Conservation (phyloP, 1,139 yeast species). For the Kluyveromyces sp. region DNA sequence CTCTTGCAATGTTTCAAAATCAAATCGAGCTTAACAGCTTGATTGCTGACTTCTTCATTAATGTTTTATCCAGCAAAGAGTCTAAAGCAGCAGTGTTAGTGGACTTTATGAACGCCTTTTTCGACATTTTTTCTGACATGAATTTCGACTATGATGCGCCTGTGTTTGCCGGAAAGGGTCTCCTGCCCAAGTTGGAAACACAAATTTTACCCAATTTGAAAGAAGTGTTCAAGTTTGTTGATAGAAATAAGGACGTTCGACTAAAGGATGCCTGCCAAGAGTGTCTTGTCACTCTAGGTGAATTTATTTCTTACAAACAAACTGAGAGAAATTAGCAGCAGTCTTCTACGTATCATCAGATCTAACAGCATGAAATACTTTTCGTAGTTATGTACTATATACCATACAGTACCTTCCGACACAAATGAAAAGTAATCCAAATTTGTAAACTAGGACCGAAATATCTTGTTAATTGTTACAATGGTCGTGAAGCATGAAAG, state of each 20-base stretch:
- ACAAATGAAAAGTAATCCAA: background rate
- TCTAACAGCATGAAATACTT: background rate
- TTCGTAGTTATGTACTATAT: background rate
- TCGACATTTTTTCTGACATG: slow-evolving; percentile 77
- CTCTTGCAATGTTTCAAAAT: slow-evolving; percentile 45
- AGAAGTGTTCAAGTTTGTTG: slow-evolving; percentile 50
- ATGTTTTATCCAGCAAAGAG: slow-evolving; percentile 24
- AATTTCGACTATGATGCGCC: slow-evolving; percentile 58
- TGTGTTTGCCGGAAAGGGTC: slow-evolving; percentile 55
- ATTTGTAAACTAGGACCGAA: background rate
- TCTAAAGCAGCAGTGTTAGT: slow-evolving; percentile 37
- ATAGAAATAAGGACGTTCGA: slow-evolving; percentile 52
- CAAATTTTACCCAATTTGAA: slow-evolving; percentile 42
- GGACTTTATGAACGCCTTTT: slow-evolving; percentile 59
- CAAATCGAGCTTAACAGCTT: slow-evolving; percentile 41
- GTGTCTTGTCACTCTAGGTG: slow-evolving; percentile 54
- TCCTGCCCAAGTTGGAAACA: slow-evolving; percentile 39
- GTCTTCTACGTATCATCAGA: background rate
- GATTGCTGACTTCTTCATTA: slow-evolving; percentile 44
- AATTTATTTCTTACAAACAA: slow-evolving; percentile 72
- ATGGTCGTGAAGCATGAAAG: background rate
- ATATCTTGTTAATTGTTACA: background rate
- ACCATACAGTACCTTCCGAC: background rate
- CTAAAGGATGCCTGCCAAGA: slow-evolving; percentile 66
- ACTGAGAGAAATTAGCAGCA: slow-evolving; percentile 29